phyloP scores from a whole-genome alignment of 441 rosid genomes.

The Corymbia citriodora region DNA sequence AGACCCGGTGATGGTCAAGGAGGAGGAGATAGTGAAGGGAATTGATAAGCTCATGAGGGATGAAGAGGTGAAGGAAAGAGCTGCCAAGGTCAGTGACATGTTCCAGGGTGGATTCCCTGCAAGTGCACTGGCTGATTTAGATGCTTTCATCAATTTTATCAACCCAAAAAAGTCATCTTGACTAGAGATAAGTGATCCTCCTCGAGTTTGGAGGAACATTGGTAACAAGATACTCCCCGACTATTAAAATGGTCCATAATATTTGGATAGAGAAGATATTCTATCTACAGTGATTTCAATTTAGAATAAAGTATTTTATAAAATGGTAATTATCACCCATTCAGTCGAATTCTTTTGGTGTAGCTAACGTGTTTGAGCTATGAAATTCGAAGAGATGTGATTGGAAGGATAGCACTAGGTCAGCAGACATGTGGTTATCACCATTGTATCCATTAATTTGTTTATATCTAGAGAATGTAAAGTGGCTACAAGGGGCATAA shows the following conservation, averaged over 20 bases:
- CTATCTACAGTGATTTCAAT: fast-evolving
- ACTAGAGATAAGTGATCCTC: not conserved
- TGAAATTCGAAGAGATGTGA: not conserved
- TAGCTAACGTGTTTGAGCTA: not conserved
- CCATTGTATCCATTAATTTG: not conserved
- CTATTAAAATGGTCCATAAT: not conserved
- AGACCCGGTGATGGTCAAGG: not conserved
- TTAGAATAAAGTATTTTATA: not conserved
- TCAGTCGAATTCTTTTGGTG: not conserved
- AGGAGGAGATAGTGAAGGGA: conserved; percentile 19
- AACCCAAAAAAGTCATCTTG: not conserved
- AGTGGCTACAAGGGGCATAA: not conserved
- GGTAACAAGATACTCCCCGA: not conserved
- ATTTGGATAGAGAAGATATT: fast-evolving
- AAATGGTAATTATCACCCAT: not conserved
- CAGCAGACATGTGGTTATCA: fast-evolving
- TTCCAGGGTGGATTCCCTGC: conserved; percentile 22
- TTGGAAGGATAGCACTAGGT: fast-evolving
- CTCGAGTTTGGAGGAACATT: not conserved
- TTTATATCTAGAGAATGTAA: not conserved
- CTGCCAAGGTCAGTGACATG: conserved; percentile 3
- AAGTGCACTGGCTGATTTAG: conserved; percentile 8
- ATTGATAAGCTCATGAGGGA: conserved; percentile 27
- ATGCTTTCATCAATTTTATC: not conserved
- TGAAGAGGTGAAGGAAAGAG: conserved; percentile 14